These are phyloP conservation scores for Mesembryanthemum crystallinum DNA, from an alignment of 148 eudicot genomes.

Conservation along the genomic window DNA sequence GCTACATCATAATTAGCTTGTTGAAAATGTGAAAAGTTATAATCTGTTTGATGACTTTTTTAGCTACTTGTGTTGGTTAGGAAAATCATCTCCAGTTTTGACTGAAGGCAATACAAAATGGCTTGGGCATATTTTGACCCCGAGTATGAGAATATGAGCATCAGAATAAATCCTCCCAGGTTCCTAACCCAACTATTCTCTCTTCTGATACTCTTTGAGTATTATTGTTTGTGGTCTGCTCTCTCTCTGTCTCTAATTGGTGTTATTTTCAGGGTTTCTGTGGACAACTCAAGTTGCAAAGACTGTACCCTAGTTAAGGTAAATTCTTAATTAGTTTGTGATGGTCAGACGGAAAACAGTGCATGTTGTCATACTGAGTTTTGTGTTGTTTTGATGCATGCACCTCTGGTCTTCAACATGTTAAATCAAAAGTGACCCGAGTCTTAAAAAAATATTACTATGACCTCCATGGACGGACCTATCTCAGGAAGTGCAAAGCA, in stretches of 20 bases:
- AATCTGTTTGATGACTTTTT: neutral
- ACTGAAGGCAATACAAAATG: slow-evolving; percentile 24
- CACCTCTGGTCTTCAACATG: too few species aligned
- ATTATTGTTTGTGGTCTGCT: neutral
- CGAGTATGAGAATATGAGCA: slow-evolving; percentile 75
- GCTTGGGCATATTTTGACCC: slow-evolving; percentile 84
- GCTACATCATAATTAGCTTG: neutral
- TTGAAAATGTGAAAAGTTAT: neutral
- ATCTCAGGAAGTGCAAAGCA: too few species aligned
- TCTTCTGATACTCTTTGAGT: neutral
- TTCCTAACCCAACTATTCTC: slow-evolving; percentile 20
- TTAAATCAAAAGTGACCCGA: too few species aligned
- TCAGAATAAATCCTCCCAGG: slow-evolving; percentile 89
- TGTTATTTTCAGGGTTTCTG: slow-evolving; percentile 54
- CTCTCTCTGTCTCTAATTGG: slow-evolving; percentile 2
- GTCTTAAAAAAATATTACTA: too few species aligned
- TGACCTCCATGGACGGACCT: too few species aligned
- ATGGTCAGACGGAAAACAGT: neutral
- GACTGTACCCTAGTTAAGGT: slow-evolving; percentile 76
- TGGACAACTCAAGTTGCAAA: slow-evolving; percentile 58
- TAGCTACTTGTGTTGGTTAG: slow-evolving; percentile 13
- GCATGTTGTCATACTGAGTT: neutral
- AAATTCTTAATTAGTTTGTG: slow-evolving; percentile 15
- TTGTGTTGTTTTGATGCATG: too few species aligned
- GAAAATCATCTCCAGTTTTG: slow-evolving; percentile 2